These are phyloP conservation scores for Penicillium carneum DNA, from an alignment of 2,329 filamentous ascomycete species.

Conservation along the genomic window DNA sequence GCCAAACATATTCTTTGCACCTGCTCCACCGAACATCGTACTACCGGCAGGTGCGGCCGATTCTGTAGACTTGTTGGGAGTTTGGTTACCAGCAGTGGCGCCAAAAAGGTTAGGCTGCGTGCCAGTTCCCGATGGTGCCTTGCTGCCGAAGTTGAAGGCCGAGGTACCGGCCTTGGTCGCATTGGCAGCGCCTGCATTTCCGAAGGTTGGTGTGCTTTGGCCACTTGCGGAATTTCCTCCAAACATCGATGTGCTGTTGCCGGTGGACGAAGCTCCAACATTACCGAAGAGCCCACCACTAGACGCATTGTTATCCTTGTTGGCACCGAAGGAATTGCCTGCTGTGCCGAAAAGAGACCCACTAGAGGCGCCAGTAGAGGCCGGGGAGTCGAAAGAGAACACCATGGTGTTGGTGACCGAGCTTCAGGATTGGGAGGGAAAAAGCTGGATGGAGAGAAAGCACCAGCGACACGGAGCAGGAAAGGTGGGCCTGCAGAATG, in stretches of 20 bases:
- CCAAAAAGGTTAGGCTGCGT: conserved; percentile 42
- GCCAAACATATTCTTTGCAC: conserved; percentile 44
- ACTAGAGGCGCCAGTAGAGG: conserved; percentile 46
- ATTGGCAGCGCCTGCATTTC: conserved; percentile 35
- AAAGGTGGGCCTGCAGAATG: conserved; percentile 22
- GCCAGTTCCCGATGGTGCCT: conserved; percentile 36
- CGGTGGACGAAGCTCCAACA: conserved; percentile 45
- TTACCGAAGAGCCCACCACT: conserved; percentile 53
- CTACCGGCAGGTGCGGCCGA: conserved; percentile 42
- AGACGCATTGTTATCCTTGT: conserved; percentile 39
- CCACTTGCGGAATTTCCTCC: conserved; percentile 37
- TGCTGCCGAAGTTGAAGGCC: conserved; percentile 47
- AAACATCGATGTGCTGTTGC: conserved; percentile 44
- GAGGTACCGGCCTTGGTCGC: conserved; percentile 34
- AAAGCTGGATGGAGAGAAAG: conserved; percentile 28
- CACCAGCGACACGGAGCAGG: conserved; percentile 25
- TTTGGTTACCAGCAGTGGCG: conserved; percentile 37
- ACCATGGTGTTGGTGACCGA: conserved; percentile 41
- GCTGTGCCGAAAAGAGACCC: conserved; percentile 47
- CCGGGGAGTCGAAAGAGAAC: conserved; percentile 49
- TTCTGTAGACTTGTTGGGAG: conserved; percentile 50
- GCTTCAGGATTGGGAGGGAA: conserved; percentile 30
- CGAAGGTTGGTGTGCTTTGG: conserved; percentile 39
- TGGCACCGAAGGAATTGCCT: conserved; percentile 43
- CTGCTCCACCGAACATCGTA: conserved; percentile 46